Evolutionary conservation across 129 eudicot species (phyloP).

Genomic region (Pittosporum tobira): DNA sequence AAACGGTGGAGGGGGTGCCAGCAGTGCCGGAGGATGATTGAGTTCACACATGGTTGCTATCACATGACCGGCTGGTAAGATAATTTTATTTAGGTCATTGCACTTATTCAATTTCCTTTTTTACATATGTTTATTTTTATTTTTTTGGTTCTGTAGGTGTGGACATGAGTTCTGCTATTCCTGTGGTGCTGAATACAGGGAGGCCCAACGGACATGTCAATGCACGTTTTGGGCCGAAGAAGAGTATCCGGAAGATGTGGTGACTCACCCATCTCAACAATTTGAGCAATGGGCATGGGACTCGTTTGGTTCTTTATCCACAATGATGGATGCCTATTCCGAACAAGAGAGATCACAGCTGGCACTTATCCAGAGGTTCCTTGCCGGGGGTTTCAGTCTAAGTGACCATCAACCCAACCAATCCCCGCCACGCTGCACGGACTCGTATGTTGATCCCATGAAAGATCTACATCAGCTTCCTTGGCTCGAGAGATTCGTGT

Average conservation of each 20-base stretch:
- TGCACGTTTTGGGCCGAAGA: slow-evolving; percentile 50
- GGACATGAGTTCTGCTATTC: slow-evolving; percentile 92
- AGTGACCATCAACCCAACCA: slow-evolving; percentile 58
- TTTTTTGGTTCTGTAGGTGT: slow-evolving; percentile 40
- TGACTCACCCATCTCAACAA: slow-evolving; percentile 42
- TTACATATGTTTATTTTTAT: neutral
- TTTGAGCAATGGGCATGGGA: slow-evolving; percentile 86
- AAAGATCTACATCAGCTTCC: slow-evolving; percentile 96
- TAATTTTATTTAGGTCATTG: neutral
- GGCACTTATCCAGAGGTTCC: slow-evolving; percentile 83
- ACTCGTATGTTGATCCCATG: slow-evolving; percentile 77
- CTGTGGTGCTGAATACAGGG: slow-evolving; percentile 64
- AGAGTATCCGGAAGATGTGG: slow-evolving; percentile 21
- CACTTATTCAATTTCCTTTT: no score
- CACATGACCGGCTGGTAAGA: slow-evolving; percentile 88
- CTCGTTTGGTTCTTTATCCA: slow-evolving; percentile 64
- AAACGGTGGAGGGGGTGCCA: slow-evolving; percentile 63
- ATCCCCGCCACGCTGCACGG: slow-evolving; percentile 62
- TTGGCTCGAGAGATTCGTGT: slow-evolving; percentile 96
- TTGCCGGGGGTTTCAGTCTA: slow-evolving; percentile 68
- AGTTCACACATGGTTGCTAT: slow-evolving; percentile 60
- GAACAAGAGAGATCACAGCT: slow-evolving; percentile 95
- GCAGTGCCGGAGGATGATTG: slow-evolving; percentile 65
- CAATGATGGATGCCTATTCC: slow-evolving; percentile 74
- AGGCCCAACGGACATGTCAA: slow-evolving; percentile 55